phyloP scores from a whole-genome alignment of 129 eudicot species.

The Centaurea solstitialis region DNA sequence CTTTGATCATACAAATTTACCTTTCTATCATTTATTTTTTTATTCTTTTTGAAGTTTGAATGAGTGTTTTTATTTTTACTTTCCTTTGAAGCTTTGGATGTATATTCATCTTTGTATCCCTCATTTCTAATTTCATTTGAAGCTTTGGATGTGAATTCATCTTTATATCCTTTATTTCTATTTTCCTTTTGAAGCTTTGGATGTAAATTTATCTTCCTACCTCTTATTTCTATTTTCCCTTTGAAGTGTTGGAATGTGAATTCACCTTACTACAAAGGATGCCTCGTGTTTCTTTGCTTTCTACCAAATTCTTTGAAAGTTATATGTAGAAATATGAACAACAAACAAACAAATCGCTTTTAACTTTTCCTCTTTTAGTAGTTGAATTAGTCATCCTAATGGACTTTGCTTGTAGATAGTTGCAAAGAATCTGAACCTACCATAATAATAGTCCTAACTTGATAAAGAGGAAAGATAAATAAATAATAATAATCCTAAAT shows the following conservation, averaged over 20 bases:
- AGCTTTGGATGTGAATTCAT: not conserved
- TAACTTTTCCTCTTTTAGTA: conserved; percentile 36
- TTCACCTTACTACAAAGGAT: conserved; percentile 7
- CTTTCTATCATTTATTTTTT: not conserved
- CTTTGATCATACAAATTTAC: not conserved
- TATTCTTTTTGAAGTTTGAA: not conserved
- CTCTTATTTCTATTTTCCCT: not conserved
- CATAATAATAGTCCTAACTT: no score
- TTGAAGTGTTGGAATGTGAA: conserved; percentile 15
- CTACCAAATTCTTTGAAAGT: conserved; percentile 32
- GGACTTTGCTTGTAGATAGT: conserved; percentile 62
- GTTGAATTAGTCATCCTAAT: conserved; percentile 28
- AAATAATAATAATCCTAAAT: no score
- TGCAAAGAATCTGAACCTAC: conserved; percentile 64
- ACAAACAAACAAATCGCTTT: conserved; percentile 29
- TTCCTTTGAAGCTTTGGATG: no score
- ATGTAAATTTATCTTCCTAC: not conserved
- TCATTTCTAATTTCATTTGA: not conserved
- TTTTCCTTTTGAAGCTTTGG: not conserved
- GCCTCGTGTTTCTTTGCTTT: conserved; percentile 14
- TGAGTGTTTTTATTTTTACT: no score
- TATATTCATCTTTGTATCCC: not conserved
- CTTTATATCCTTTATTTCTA: not conserved
- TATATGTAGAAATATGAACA: conserved; percentile 43
- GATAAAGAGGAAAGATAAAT: no score